These are phyloP conservation scores for Suillus americanus DNA, from an alignment of 768 basidiomycete species.

Conservation along the genomic window DNA sequence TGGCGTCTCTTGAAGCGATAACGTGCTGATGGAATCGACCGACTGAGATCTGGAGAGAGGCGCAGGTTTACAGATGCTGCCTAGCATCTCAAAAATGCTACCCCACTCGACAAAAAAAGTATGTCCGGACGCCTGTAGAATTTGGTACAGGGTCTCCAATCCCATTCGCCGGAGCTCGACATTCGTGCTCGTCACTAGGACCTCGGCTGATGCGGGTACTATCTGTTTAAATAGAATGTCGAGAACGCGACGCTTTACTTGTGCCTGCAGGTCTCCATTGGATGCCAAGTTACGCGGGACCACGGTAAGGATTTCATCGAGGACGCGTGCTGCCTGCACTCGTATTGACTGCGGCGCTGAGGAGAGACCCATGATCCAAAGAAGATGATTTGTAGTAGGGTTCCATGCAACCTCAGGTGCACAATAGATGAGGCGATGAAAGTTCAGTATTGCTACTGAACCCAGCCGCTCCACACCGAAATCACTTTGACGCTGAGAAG, in stretches of 20 bases:
- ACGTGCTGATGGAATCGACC: conserved; percentile 41
- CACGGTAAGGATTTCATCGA: conserved; percentile 79
- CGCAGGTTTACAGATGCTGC: conserved; percentile 75
- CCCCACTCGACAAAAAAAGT: conserved; percentile 92
- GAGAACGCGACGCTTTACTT: conserved; percentile 79
- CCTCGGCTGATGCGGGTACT: conserved; percentile 37
- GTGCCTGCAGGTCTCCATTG: conserved; percentile 59
- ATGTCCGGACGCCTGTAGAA: conserved; percentile 89
- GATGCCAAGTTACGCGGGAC: conserved; percentile 71
- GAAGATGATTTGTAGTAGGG: conserved; percentile 73
- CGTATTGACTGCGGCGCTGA: conserved; percentile 76
- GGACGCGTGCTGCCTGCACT: conserved; percentile 82
- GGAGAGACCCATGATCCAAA: conserved; percentile 69
- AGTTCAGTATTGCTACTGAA: conserved; percentile 76
- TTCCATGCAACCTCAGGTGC: conserved; percentile 85
- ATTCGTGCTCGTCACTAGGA: conserved; percentile 41
- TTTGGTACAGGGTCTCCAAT: conserved; percentile 83
- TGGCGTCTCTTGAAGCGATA: conserved; percentile 37
- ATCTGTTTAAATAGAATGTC: conserved; percentile 83
- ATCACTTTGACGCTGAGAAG: conserved; percentile 72
- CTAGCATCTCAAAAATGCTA: conserved; percentile 88
- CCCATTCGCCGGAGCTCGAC: conserved; percentile 88
- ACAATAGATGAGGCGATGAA: conserved; percentile 84
- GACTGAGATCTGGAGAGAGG: conserved; percentile 36
- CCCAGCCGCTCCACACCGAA: conserved; percentile 92